These are phyloP conservation scores for Oryza australiensis DNA, from an alignment of 176 grass and related monocot species.

Conservation along the genomic window DNA sequence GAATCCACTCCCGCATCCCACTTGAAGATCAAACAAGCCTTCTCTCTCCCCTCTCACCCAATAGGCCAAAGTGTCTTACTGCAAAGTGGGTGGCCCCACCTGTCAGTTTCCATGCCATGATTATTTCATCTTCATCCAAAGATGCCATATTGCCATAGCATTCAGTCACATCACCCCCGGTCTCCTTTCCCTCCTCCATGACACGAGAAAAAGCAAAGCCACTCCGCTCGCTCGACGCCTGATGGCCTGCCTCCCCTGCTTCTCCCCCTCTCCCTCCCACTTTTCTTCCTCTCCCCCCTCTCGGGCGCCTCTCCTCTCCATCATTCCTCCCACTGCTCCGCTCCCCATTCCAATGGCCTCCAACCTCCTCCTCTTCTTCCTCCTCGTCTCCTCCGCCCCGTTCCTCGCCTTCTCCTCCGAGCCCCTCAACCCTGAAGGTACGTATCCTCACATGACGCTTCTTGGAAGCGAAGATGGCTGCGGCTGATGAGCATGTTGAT, in stretches of 20 bases:
- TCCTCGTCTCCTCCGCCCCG: constrained; percentile 39
- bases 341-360: not conserved
- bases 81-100: not conserved
- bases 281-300: constrained; percentile 8
- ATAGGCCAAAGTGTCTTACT: not conserved
- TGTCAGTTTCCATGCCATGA: constrained; percentile 38
- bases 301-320: constrained; percentile 34
- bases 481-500: not conserved
- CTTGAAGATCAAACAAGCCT: not conserved
- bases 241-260: constrained; percentile 1
- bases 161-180: constrained; percentile 15
- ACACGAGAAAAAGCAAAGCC: constrained; percentile 53
- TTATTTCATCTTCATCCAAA: constrained; percentile 37
- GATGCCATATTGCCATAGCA: constrained; percentile 18
- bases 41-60: not conserved
- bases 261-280: not conserved
- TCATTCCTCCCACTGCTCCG: constrained; percentile 33
- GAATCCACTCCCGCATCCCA: too few relatives aligned
- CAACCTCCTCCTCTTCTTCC: not conserved
- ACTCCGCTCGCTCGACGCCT: not conserved
- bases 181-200: constrained; percentile 9
- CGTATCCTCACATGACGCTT: not conserved
- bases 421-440: constrained; percentile 81
- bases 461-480: too few relatives aligned
- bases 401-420: constrained; percentile 47